Evolutionary conservation across 2,329 filamentous ascomycete genomes (phyloP).

Genomic region (Diaporthe caulivora): DNA sequence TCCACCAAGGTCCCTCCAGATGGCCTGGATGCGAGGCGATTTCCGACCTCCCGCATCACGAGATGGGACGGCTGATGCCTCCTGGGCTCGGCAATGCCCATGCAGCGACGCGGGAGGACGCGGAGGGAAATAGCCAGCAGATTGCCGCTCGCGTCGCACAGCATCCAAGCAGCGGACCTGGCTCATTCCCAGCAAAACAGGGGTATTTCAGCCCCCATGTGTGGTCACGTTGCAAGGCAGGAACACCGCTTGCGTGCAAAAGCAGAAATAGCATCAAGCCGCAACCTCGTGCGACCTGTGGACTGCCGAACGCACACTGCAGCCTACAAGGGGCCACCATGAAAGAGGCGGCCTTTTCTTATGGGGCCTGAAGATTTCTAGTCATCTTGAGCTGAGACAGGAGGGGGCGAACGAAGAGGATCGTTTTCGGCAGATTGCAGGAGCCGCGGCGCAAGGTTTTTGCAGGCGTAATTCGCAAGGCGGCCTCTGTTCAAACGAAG

Average conservation of each 20-base stretch:
- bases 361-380: neutral
- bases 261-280: slow-evolving; percentile 21
- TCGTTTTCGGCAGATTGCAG: slow-evolving; percentile 21
- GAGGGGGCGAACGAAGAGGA: neutral
- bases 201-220: neutral
- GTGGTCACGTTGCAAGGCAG: neutral
- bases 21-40: neutral
- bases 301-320: neutral
- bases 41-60: slow-evolving; percentile 1
- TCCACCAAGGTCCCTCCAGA: neutral
- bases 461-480: neutral
- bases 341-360: neutral
- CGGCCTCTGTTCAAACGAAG: neutral
- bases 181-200: slow-evolving; percentile 2
- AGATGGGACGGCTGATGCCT: neutral
- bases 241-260: slow-evolving; percentile 10
- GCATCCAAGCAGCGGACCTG: slow-evolving; percentile 18
- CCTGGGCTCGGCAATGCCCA: neutral
- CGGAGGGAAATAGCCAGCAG: neutral
- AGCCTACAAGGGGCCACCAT: slow-evolving; percentile 13
- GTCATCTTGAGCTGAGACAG: slow-evolving; percentile 27
- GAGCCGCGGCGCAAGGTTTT: neutral
- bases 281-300: slow-evolving; percentile 19
- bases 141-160: slow-evolving; percentile 26
- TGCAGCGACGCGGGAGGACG: neutral